Evolutionary conservation across 2,329 filamentous ascomycete species (phyloP), one percentile per base, ranked within the genome.

Genomic region (Cercospora canescens): DNA sequence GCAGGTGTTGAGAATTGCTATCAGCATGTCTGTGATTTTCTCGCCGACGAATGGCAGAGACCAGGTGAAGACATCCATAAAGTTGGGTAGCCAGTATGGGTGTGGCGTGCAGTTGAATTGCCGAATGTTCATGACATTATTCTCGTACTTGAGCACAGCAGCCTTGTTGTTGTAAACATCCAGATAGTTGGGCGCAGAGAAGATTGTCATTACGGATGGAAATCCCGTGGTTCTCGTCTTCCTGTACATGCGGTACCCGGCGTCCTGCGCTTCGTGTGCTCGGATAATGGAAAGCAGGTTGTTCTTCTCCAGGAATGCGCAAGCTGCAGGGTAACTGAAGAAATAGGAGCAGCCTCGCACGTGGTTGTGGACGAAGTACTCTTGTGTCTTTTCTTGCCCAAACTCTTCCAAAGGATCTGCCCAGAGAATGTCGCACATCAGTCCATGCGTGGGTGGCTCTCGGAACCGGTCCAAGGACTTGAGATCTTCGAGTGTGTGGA

Each of bases 11-110:
- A 99, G 85, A 76, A 99, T 99, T 48, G 94, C 94, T 77, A 99
- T 97, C 71, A 99, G 88, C 95, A 99, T 99, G 76, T 99, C 95
- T 18, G 95, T 98, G 76, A 99, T 83, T 86, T 99, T 99, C 81
- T 99, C 95, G 69, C 95, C 94, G 26, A 99, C 95, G 81, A 99
- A 99, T 0, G 95, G 95, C 67, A 99, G 85, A 35, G 95, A 99
- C 95, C 95, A 99, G n/a, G 95, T 99, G 78, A 99, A 99, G 69
- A 99, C 95, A 76, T 99, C 95, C 95, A 99, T 99, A 78, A 99
- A 99, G 84, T 99, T 99, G 63, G 95, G 95, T 57, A 99, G 87
- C 95, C 95, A 99, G 85, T 99, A 99, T 6, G 95, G 95, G 79
- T 99, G 95, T 35, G 95, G 95, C 24, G 95, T 98, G 87, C 94